These are phyloP conservation scores for Artomyces pyxidatus DNA, from an alignment of 768 basidiomycete species.

Conservation along the genomic window DNA sequence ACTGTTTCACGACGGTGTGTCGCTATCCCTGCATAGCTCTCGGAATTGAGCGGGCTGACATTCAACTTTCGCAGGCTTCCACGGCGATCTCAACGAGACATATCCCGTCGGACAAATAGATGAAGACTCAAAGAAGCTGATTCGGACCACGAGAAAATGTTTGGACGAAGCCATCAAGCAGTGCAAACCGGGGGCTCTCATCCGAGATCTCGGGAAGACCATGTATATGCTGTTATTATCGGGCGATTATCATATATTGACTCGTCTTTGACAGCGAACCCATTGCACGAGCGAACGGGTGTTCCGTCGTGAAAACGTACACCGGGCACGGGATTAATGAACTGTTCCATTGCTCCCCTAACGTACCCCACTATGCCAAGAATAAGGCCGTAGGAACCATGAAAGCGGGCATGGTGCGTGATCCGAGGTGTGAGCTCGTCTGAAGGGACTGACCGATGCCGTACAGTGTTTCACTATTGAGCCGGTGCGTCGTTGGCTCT, in stretches of 20 bases:
- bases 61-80: conserved; percentile 54
- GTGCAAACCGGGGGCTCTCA: conserved; percentile 89
- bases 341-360: conserved; percentile 79
- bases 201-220: conserved; percentile 79
- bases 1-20: conserved; percentile 66
- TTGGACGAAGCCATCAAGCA: conserved; percentile 85
- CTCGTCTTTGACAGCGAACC: conserved; percentile 53
- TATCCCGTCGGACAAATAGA: conserved; percentile 86
- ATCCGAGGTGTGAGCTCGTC: conserved; percentile 22
- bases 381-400: conserved; percentile 90
- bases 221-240: too few species aligned
- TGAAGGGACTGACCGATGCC: conserved; percentile 15
- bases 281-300: conserved; percentile 73
- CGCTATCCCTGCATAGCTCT: not conserved
- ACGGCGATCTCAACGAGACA: conserved; percentile 88
- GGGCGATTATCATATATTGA: too few species aligned
- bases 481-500: conserved; percentile 40
- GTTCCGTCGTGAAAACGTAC: conserved; percentile 87
- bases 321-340: conserved; percentile 88
- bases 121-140: conserved; percentile 74
- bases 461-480: conserved; percentile 59
- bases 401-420: conserved; percentile 85
- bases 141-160: conserved; percentile 73
- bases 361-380: conserved; percentile 91
- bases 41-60: not conserved